phyloP scores from a whole-genome alignment of 2,329 filamentous ascomycete genomes.

The Fusarium sp. region DNA sequence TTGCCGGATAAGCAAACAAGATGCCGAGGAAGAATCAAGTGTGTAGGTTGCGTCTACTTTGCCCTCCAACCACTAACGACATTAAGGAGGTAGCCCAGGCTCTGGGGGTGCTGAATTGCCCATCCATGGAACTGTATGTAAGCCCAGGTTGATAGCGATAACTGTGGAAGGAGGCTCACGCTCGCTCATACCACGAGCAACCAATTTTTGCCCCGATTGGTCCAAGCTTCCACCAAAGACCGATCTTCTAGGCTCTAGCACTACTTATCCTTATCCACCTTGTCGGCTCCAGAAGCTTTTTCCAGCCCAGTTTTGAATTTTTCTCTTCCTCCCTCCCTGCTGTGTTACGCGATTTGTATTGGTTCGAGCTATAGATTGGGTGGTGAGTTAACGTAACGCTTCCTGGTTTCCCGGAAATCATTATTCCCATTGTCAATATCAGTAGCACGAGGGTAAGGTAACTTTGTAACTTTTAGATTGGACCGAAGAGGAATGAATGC shows the following conservation, averaged over 20 bases:
- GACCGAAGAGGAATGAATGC: constrained; percentile 22
- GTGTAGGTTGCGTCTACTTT: constrained; percentile 1
- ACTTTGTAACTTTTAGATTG: constrained; percentile 32
- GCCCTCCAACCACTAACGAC: constrained; percentile 10
- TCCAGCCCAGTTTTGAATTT: constrained; percentile 16
- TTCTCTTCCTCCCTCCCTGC: constrained; percentile 6
- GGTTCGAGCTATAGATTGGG: constrained; percentile 31
- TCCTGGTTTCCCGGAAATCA: constrained; percentile 13
- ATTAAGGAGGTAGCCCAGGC: constrained; percentile 5
- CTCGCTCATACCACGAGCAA: constrained; percentile 37
- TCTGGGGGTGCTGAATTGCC: background rate
- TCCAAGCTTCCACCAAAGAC: constrained; percentile 20
- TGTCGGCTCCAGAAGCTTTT: constrained; percentile 35
- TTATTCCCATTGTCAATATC: constrained; percentile 9
- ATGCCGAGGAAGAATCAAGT: background rate
- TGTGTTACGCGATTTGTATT: constrained; percentile 19
- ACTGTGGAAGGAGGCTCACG: constrained; percentile 26
- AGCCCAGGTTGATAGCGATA: constrained; percentile 21
- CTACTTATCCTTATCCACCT: constrained; percentile 20
- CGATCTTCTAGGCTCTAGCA: constrained; percentile 15
- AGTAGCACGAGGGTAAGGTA: constrained; percentile 33
- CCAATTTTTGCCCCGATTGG: constrained; percentile 46
- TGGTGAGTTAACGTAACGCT: constrained; percentile 40
- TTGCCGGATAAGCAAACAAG: constrained; percentile 14
- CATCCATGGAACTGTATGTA: background rate